Base-by-base conservation (phyloP, 441 rosid genomes). In the Geranium incanum region DNA sequence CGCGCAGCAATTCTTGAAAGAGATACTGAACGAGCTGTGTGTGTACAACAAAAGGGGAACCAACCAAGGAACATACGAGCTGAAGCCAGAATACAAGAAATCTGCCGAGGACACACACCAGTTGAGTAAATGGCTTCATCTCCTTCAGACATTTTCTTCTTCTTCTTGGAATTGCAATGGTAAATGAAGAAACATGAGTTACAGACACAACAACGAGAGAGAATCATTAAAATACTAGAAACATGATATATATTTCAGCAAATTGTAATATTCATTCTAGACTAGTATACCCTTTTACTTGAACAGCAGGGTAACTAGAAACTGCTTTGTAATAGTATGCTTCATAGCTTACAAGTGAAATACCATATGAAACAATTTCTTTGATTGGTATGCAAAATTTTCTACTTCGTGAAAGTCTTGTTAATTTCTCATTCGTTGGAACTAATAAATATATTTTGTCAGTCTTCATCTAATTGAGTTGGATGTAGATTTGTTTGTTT, bases 1-100 rank as follows among this genome's bases (percentile, higher is more conserved):
- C 3, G 33, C 33, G 33, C 78, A 88, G 93, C 93, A 86, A 88
- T 86, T 88, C 68, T 59, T 88, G 84, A 88, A 86, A 82, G 90
- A 85, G 67, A 78, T 88, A 70, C 83, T 88, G 37, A 88, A 82
- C 75, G 89, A 88, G 52, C 90, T 88, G 21, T 86, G 89, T 55
- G 81, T 86, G 33, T 88, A 85, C 85, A 88, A 85, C 72, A 88
- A 88, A 81, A 88, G 83, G 77, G 93, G 91, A 55, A 77, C 85
- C 12, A 85, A 83, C 71, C 90, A 88, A 79, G 90, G 90, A 69
- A 79, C 93, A 39, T 88, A 86, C 73, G 88, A 84, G 81, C 79
- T 86, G 71, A 88, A 85, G 82, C 86, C 86, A 50, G 88, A 85
- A 72, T 85, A 86, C 82, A 85, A 79, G 83, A 82, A 68, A 81